Conservation (phyloP, 495 filamentous ascomycete genomes). For the Aspergillus diversus region DNA sequence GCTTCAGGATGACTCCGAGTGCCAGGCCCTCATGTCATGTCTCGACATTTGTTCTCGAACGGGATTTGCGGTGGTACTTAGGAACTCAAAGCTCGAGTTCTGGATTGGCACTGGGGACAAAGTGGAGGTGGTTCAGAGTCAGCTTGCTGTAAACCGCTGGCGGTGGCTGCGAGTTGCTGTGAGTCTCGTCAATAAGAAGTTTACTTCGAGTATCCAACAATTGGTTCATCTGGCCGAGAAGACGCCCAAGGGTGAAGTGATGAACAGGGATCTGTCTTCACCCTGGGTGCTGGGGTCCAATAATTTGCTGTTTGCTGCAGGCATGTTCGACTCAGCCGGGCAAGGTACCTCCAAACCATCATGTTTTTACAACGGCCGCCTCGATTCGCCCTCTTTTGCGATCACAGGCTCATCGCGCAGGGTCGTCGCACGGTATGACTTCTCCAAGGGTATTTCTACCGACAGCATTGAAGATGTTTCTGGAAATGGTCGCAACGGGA, state of each 20-base stretch:
- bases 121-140: background rate
- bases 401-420: background rate
- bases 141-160: background rate
- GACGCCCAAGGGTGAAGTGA: background rate
- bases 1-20: background rate
- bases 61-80: background rate
- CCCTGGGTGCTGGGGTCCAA: background rate
- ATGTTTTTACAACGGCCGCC: constrained; percentile 8
- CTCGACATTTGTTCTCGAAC: background rate
- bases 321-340: background rate
- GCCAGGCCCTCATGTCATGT: background rate
- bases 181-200: background rate
- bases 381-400: background rate
- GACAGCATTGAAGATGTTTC: constrained; percentile 1
- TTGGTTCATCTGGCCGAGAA: background rate
- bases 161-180: background rate
- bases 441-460: constrained; percentile 4
- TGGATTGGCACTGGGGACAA: background rate
- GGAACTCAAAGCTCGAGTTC: background rate
- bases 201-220: background rate
- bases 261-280: background rate
- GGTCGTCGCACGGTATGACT: background rate
- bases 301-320: background rate
- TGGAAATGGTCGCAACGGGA: background rate
- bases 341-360: background rate